Evolutionary conservation across 192 early-diverging fungal species (phyloP).

Genomic region (Phycomyces blakesleeanus): DNA sequence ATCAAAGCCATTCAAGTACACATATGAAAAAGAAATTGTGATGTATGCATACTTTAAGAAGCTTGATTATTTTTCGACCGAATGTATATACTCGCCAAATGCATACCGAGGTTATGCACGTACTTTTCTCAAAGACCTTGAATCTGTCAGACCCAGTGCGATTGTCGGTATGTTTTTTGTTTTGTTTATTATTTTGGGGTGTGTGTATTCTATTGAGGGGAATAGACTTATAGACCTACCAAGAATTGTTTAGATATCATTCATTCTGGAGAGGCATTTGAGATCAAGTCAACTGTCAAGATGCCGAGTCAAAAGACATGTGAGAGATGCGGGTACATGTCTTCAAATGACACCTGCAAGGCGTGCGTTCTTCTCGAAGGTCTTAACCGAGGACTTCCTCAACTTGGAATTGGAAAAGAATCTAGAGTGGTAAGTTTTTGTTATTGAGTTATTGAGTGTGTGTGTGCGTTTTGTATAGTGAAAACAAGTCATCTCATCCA

Average conservation of each 20-base stretch:
- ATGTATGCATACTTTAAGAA: slow-evolving; percentile 98
- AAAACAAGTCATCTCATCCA: no score
- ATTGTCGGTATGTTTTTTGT: slow-evolving; percentile 68
- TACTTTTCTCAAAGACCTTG: slow-evolving; percentile 93
- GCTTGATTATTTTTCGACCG: slow-evolving; percentile 97
- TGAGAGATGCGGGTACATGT: slow-evolving; percentile 92
- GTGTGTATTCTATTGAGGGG: no score
- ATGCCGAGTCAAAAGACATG: slow-evolving; percentile 64
- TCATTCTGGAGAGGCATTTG: slow-evolving; percentile 88
- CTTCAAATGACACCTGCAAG: slow-evolving; percentile 88
- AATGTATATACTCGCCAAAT: slow-evolving; percentile 97
- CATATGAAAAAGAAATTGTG: slow-evolving; percentile 99
- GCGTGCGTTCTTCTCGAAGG: slow-evolving; percentile 93
- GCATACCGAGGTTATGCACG: slow-evolving; percentile 95
- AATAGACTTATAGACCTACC: background rate
- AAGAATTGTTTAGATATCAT: slow-evolving; percentile 72
- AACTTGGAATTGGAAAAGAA: slow-evolving; percentile 56
- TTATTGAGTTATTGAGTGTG: no score
- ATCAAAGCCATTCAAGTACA: slow-evolving; percentile 98
- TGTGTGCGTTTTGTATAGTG: no score
- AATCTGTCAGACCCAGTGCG: slow-evolving; percentile 78
- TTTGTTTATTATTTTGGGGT: no score
- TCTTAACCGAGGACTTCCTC: slow-evolving; percentile 83
- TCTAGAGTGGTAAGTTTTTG: slow-evolving; percentile 35
- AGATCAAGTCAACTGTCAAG: slow-evolving; percentile 60